phyloP scores from a whole-genome alignment of 2,329 filamentous ascomycete species.

The Fusarium sp. region DNA sequence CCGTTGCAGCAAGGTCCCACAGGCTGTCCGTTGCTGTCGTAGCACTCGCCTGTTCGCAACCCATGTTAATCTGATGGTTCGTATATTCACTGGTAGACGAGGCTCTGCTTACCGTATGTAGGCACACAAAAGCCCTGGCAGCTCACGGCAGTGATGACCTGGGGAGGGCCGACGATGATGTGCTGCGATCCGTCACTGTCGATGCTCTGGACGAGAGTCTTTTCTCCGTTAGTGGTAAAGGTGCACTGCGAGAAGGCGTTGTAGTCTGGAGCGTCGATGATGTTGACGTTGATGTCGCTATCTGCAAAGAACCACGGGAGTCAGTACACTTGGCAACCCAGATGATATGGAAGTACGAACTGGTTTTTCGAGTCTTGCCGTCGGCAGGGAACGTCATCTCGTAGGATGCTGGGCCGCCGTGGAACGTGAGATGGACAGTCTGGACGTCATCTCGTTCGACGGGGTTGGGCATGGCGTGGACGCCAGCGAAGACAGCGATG shows the following conservation, averaged over 20 bases:
- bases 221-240: slow-evolving; percentile 53
- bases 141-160: slow-evolving; percentile 56
- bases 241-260: slow-evolving; percentile 56
- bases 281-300: slow-evolving; percentile 52
- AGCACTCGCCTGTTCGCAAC: slow-evolving; percentile 47
- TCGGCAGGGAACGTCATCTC: slow-evolving; percentile 57
- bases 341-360: slow-evolving; percentile 41
- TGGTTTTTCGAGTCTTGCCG: slow-evolving; percentile 52
- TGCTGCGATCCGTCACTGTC: slow-evolving; percentile 50
- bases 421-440: slow-evolving; percentile 58
- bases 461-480: slow-evolving; percentile 18
- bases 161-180: slow-evolving; percentile 58
- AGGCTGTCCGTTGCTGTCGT: slow-evolving; percentile 48
- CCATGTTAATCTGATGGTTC: not conserved
- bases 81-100: not conserved
- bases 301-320: slow-evolving; percentile 43
- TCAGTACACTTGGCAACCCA: not conserved
- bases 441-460: slow-evolving; percentile 45
- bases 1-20: slow-evolving; percentile 58
- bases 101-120: slow-evolving; percentile 49
- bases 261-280: slow-evolving; percentile 59
- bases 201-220: slow-evolving; percentile 46
- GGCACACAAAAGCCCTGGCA: slow-evolving; percentile 58
- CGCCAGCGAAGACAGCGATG: slow-evolving; percentile 14
- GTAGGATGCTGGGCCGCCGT: slow-evolving; percentile 57